phyloP scores from a whole-genome alignment of 768 basidiomycete species.

The Rhodotorula babjevae region DNA sequence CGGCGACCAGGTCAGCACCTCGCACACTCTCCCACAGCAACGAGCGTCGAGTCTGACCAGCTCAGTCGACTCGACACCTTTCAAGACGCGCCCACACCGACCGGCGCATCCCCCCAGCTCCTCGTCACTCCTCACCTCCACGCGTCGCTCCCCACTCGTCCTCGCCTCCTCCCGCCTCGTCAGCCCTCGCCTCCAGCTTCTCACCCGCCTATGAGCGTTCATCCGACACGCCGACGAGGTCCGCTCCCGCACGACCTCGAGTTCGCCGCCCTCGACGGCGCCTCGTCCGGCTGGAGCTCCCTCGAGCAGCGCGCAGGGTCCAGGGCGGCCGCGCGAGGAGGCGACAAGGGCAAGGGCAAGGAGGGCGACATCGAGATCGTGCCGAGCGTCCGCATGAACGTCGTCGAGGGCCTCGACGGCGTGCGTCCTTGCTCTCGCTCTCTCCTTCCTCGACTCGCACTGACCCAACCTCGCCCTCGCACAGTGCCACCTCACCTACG shows the following conservation, averaged over 20 bases:
- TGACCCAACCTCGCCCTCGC: background rate
- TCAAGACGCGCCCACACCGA: too few relatives aligned
- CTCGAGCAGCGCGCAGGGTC: background rate
- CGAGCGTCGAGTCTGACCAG: too few relatives aligned
- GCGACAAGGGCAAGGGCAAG: background rate
- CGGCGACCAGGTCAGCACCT: too few relatives aligned
- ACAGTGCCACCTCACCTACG: conserved; percentile 56
- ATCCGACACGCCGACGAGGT: conserved; percentile 16
- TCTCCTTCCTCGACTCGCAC: background rate
- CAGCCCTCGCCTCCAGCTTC: background rate
- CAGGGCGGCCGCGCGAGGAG: too few relatives aligned
- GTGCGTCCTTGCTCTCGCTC: background rate
- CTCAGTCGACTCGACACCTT: too few relatives aligned
- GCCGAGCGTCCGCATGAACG: conserved; percentile 17
- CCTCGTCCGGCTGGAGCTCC: background rate
- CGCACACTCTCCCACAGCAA: too few relatives aligned
- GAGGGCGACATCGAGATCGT: conserved; percentile 30
- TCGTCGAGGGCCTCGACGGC: conserved; percentile 27
- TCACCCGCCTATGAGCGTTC: conserved; percentile 13
- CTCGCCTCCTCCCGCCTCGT: background rate
- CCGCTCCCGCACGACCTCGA: conserved; percentile 32
- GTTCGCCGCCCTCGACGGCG: conserved; percentile 28
- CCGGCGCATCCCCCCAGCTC: too few relatives aligned
- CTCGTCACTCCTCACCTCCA: background rate
- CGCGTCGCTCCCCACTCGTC: background rate